Base-by-base conservation (phyloP, 179 eudicot species). In the Amaranthus tricolor region DNA sequence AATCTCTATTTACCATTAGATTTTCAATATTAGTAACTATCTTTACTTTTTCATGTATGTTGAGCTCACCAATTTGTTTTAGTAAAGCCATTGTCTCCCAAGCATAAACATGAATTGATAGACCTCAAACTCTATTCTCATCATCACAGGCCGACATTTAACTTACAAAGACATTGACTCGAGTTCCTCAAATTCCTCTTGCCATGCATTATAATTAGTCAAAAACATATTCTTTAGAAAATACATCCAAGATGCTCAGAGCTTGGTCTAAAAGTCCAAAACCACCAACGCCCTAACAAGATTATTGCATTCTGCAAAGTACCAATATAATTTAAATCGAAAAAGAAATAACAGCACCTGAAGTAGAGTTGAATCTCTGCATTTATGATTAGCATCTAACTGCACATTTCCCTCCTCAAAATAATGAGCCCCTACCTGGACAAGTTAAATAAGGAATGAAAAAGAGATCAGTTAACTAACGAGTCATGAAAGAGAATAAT, bases 381-480 rank as follows among this genome's bases (percentile, higher is more conserved):
- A 93, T 74, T 95, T 96, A 79, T 92, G 92, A 69, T 90, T 87
- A 59, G 97, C 83, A 86, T 93, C 97, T 88, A 95, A 87, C 81
- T 95, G 99, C 74, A 95, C 99, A 80, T 95, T 95, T 76, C 99
- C 99, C 85, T 95, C 99, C 82, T 95, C 99, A 82, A 95, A 95
- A 69, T 95, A 95, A 82, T 92, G 99, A 65, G 99, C 99, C 31
- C 88, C 94, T 48, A 95, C 97, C 98, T 94, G 78, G 79, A 68
- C 74, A 66, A 68, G 58, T 52, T 44, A 53, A 71, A 14, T 9
- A 19, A 50, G 0, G 40, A 47, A 77, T 57, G 47, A 47, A 65
- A 20, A 53, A 15, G 14, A 10, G 57, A 40, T 54, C 71, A 31
- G 40, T 31, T 31, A 31, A 4, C 40, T 31, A 4, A 31, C 40